phyloP scores from a whole-genome alignment of 495 filamentous ascomycete genomes.

The Penicillium pulvis region DNA sequence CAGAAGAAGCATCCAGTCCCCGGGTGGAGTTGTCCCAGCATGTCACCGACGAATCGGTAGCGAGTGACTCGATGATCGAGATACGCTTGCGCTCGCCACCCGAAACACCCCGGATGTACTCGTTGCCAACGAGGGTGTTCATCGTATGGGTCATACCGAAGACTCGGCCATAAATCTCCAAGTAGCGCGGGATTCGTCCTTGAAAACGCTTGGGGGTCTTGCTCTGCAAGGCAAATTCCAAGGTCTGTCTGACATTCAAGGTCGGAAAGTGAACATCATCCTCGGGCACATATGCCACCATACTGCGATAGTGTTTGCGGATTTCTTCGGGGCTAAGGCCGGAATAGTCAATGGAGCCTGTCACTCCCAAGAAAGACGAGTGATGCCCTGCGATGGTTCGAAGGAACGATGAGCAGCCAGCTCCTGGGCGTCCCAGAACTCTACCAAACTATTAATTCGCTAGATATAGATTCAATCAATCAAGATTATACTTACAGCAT shows the following conservation, averaged over 20 bases:
- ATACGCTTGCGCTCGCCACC: conserved; percentile 79
- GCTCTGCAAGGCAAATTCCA: conserved; percentile 81
- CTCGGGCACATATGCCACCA: conserved; percentile 84
- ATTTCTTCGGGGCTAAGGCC: conserved; percentile 62
- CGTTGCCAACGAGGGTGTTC: conserved; percentile 81
- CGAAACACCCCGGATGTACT: conserved; percentile 81
- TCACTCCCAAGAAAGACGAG: conserved; percentile 57
- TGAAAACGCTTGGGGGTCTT: conserved; percentile 74
- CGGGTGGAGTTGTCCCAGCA: conserved; percentile 87
- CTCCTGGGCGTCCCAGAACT: conserved; percentile 82
- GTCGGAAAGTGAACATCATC: conserved; percentile 82
- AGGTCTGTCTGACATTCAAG: conserved; percentile 79
- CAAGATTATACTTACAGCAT: conserved; percentile 52
- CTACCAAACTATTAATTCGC: not conserved
- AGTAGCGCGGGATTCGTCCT: conserved; percentile 63
- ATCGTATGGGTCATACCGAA: conserved; percentile 85
- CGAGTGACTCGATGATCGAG: conserved; percentile 56
- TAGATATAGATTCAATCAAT: not conserved
- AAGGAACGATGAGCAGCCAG: conserved; percentile 85
- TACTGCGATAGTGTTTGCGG: conserved; percentile 70
- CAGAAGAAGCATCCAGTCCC: conserved; percentile 80
- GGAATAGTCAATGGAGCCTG: conserved; percentile 79
- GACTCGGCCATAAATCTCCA: conserved; percentile 74
- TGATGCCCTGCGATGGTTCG: conserved; percentile 83
- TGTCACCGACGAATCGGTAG: conserved; percentile 71